These are phyloP conservation scores for Nidularia pulvinata DNA, from an alignment of 768 basidiomycete genomes.

Conservation along the genomic window DNA sequence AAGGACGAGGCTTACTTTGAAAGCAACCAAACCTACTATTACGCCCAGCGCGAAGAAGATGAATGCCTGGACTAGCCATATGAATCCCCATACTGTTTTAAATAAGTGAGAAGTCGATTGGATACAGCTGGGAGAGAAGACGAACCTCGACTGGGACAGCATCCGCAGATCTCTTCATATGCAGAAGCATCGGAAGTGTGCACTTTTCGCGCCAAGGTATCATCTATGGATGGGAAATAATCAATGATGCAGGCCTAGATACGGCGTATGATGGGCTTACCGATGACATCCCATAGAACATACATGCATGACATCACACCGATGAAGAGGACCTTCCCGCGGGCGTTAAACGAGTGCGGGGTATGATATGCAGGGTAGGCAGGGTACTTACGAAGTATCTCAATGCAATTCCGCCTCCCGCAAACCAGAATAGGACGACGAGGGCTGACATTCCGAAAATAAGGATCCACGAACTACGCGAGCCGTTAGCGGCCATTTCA, in stretches of 20 bases:
- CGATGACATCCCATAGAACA: conserved; percentile 86
- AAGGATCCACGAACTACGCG: conserved; percentile 69
- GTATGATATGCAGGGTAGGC: background rate
- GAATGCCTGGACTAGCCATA: conserved; percentile 81
- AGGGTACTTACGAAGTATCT: conserved; percentile 62
- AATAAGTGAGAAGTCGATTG: conserved; percentile 2
- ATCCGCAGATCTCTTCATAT: conserved; percentile 84
- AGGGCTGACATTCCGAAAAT: conserved; percentile 81
- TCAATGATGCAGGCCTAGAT: background rate
- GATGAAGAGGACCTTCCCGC: conserved; percentile 68
- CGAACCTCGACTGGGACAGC: conserved; percentile 79
- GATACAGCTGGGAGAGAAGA: background rate
- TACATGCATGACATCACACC: conserved; percentile 90
- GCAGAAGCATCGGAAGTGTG: conserved; percentile 88
- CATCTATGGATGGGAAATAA: conserved; percentile 44
- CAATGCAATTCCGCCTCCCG: conserved; percentile 70
- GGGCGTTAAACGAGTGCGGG: background rate
- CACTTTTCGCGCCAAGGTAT: conserved; percentile 81
- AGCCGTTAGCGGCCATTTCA: background rate
- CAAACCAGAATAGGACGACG: conserved; percentile 85
- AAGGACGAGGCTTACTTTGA: conserved; percentile 61
- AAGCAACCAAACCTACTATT: conserved; percentile 75
- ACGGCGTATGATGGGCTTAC: conserved; percentile 28
- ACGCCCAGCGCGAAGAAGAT: conserved; percentile 76
- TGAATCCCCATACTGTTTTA: conserved; percentile 77